These are phyloP conservation scores for Collybiopsis luxurians DNA, from an alignment of 768 basidiomycete species.

Conservation along the genomic window DNA sequence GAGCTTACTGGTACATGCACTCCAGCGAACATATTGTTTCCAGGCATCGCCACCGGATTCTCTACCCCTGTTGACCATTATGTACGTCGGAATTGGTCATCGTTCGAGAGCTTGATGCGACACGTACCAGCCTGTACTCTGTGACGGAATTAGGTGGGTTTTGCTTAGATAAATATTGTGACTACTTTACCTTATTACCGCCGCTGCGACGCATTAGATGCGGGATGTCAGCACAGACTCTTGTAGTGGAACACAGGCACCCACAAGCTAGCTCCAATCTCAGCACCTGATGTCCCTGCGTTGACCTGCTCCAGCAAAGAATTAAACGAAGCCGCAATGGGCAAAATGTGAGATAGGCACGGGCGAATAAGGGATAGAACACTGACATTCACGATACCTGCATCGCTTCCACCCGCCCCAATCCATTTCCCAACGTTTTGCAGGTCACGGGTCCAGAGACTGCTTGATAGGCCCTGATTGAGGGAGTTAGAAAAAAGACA, in stretches of 20 bases:
- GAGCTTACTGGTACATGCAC: slow-evolving; percentile 70
- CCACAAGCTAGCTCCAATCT: slow-evolving; percentile 55
- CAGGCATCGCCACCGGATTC: slow-evolving; percentile 99
- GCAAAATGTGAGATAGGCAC: neutral
- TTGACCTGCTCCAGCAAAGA: slow-evolving; percentile 50
- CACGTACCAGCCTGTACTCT: slow-evolving; percentile 83
- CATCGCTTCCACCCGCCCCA: slow-evolving; percentile 84
- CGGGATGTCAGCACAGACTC: slow-evolving; percentile 8
- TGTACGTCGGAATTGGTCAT: slow-evolving; percentile 13
- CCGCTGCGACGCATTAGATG: slow-evolving; percentile 35
- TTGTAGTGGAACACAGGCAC: slow-evolving; percentile 1
- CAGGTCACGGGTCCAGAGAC: slow-evolving; percentile 86
- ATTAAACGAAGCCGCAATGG: slow-evolving; percentile 7
- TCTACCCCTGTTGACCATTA: slow-evolving; percentile 71
- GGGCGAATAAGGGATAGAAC: slow-evolving; percentile 10
- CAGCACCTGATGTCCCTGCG: slow-evolving; percentile 58
- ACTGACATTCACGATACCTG: slow-evolving; percentile 89
- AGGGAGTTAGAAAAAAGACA: slow-evolving; percentile 10
- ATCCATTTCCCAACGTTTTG: slow-evolving; percentile 89
- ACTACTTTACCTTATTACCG: slow-evolving; percentile 75
- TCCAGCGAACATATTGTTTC: slow-evolving; percentile 95
- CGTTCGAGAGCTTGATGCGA: slow-evolving; percentile 5
- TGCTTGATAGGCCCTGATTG: slow-evolving; percentile 77
- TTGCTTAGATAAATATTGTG: neutral
- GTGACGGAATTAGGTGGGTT: slow-evolving; percentile 4